Percentiles rank a stretch among this genome's conserved stretches.
phyloP scores from a whole-genome alignment of 495 filamentous ascomycete genomes.

The Xylaria bambusicola region DNA sequence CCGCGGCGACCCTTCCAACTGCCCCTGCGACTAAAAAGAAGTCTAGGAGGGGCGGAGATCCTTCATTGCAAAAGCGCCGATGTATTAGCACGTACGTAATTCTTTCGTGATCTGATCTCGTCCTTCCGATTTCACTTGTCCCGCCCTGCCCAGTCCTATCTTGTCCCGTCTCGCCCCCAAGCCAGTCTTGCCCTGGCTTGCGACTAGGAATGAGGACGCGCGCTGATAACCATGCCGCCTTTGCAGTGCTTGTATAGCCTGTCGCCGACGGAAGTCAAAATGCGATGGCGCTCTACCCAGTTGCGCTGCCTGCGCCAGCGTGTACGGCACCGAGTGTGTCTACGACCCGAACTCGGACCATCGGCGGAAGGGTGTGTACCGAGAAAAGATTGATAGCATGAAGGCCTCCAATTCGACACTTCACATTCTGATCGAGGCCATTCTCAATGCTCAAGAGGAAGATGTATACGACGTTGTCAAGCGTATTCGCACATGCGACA shows the following conservation, averaged over 20 bases:
- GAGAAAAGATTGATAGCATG: slow-evolving; percentile 87
- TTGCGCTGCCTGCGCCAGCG: slow-evolving; percentile 91
- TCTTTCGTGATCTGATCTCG: slow-evolving; percentile 6
- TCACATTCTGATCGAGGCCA: slow-evolving; percentile 88
- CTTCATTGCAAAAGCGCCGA: slow-evolving; percentile 68
- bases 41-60: slow-evolving; percentile 48
- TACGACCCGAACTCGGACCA: slow-evolving; percentile 97
- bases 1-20: slow-evolving; percentile 24
- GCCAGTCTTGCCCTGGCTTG: not conserved
- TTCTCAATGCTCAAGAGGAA: slow-evolving; percentile 84
- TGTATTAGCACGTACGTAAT: slow-evolving; percentile 74
- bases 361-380: slow-evolving; percentile 93
- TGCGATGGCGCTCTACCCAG: slow-evolving; percentile 92
- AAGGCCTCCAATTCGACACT: slow-evolving; percentile 86
- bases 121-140: not conserved
- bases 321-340: slow-evolving; percentile 89
- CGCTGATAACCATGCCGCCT: slow-evolving; percentile 5
- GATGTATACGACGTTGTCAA: slow-evolving; percentile 78
- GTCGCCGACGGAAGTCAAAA: slow-evolving; percentile 88
- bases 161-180: not conserved
- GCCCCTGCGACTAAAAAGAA: slow-evolving; percentile 50
- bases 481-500: slow-evolving; percentile 90
- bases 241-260: slow-evolving; percentile 78
- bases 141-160: not conserved
- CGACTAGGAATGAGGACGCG: not conserved